Evolutionary conservation across 2,329 filamentous ascomycete genomes (phyloP), one percentile per base, ranked within the genome.

Genomic region (Penicillium sp.): DNA sequence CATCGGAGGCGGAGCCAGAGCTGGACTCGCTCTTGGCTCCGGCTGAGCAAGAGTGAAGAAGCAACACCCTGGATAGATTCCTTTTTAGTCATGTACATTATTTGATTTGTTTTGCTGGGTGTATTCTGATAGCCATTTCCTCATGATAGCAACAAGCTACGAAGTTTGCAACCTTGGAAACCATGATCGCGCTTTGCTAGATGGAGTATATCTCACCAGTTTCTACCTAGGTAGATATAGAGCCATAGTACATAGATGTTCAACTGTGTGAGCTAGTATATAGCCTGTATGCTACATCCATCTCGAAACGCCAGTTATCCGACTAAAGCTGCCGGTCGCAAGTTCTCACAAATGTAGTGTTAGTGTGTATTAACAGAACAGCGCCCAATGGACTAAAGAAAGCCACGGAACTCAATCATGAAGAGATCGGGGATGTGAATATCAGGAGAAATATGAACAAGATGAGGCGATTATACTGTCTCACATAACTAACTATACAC

Each of bases 1-100:
- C 65, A 3, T 26, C 24, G 9, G 56, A 54, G 29, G 62, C 67
- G 40, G 65, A 64, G 11, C n/a, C 26, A 23, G 65, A 66, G 64
- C 64, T 35, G 26, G 44, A 42, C 32, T 18, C 39, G 7, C 42
- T 47, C 22, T 36, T 27, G 16, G 40, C n/a, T 8, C 20, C n/a
- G 31, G 16, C 24, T 20, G 51, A 53, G 14, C 16, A 11, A 16
- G 8, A 16, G 3, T 34, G n/a, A 34, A 34, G 31, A 34, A 34
- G 11, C 16, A 18, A 27, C 29, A 39, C 13, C 31, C 31, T 18
- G 31, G 16, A 26, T 26, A 8, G 24, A 4, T 11, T n/a, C n/a
- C n/a, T n/a, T 20, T 34, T 18, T 10, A 18, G 55, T 44, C 46
- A 53, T 59, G 57, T 59, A 59, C 48, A 59, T 57, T 59, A 59